Evolutionary conservation across 495 filamentous ascomycete species (phyloP).

Genomic region (Aspergillus hancockii): DNA sequence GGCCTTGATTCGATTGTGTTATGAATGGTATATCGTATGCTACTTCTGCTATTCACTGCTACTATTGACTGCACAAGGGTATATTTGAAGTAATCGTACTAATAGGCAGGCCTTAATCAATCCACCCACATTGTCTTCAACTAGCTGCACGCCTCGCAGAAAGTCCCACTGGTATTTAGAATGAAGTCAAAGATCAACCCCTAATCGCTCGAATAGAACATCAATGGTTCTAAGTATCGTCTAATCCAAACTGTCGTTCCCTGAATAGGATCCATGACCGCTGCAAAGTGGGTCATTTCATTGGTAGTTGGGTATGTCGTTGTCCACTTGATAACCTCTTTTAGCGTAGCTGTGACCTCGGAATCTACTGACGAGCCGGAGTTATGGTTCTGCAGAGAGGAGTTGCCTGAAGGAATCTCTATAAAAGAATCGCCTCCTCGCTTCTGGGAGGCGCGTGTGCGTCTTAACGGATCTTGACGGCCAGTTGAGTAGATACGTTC

Average conservation of each 20-base stretch:
- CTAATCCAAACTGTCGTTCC: constrained; percentile 48
- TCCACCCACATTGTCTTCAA: too few species aligned
- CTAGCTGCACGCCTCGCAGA: background rate
- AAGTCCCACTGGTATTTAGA: background rate
- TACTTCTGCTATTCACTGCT: too few species aligned
- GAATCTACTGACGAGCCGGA: background rate
- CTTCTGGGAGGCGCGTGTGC: constrained; percentile 14
- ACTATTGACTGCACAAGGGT: too few species aligned
- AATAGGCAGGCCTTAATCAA: too few species aligned
- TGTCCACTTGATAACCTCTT: constrained; percentile 45
- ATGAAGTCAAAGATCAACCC: background rate
- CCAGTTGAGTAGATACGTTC: background rate
- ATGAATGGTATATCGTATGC: too few species aligned
- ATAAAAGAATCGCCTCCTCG: background rate
- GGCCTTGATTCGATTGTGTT: too few species aligned
- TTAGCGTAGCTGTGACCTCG: constrained; percentile 26
- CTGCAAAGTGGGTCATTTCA: constrained; percentile 54
- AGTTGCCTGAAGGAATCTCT: background rate
- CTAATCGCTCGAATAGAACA: background rate
- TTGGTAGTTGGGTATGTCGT: constrained; percentile 50
- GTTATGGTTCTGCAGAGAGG: background rate
- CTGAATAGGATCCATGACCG: constrained; percentile 49
- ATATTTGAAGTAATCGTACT: too few species aligned
- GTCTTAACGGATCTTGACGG: constrained; percentile 11
- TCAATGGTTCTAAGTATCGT: constrained; percentile 29